Evolutionary conservation across 2,329 filamentous ascomycete species (phyloP), one percentile per base, ranked within the genome.

Genomic region (Penicillium palitans): DNA sequence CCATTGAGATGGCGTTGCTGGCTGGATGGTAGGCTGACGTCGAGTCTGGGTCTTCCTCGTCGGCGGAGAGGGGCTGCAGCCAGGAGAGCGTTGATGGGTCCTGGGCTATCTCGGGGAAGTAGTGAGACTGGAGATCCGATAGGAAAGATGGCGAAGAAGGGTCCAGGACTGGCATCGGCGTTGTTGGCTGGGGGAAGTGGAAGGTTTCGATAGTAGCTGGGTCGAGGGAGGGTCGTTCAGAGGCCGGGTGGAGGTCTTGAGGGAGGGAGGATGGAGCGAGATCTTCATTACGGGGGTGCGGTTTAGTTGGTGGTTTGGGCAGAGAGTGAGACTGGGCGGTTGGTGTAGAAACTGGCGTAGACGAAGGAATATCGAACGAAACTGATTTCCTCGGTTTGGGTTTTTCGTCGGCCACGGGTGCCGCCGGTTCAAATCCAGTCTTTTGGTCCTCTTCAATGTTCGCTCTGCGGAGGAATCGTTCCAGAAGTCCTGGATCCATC

Each of bases 51-150:
- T 73, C 72, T 60, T 83, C 74, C 44, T 85, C 87, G 70, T 87
- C 83, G 47, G 84, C 74, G 5, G 87, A 86, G 7, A 87, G 87
- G 15, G 89, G 88, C 51, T 88, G 87, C 84, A 98, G 95, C 93
- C 93, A 99, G 21, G 91, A 90, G 4, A 97, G 85, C 53, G 90
- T 89, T 58, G 88, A 87, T 0, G 93, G 92, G 74, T 97, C 91
- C 55, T 92, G 86, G 2, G 93, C 87, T 1, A 96, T 87, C 61
- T 87, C 85, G 13, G 95, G 93, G 76, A 97, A 99, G 83, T 96
- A 99, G 75, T 97, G 96, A 24, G 87, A 79, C 80, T 96, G 93
- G 6, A 99, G 85, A 57, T 90, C 88, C 47, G 85, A 78, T 58
- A 98, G 87, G 78, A 98, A 98, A 70, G 91, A 82, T 0, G 90